A percentile compares a stretch with the other conserved stretches of the same genome.
Evolutionary conservation across 805 yeast genomes (phyloP).

Genomic region (Teunomyces aglyptinius): DNA sequence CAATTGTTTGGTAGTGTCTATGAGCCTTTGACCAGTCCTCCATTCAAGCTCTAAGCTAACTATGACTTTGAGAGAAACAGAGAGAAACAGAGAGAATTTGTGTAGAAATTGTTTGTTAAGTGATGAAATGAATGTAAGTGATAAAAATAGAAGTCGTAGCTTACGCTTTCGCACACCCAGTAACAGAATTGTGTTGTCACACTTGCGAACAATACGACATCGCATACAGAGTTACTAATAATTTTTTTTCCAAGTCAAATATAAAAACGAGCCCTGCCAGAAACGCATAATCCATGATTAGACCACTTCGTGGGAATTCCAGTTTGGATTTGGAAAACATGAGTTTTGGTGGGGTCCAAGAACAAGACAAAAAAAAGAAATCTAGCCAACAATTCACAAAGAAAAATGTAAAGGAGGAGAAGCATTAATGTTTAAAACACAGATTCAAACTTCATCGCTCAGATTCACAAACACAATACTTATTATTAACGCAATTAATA

Average conservation of each 20-base stretch:
- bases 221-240: neutral
- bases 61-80: neutral
- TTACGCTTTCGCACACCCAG: neutral
- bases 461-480: no score
- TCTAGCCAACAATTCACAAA: neutral
- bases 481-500: no score
- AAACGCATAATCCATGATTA: no score
- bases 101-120: no score
- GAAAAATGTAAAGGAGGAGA: neutral
- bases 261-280: neutral
- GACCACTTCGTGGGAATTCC: neutral
- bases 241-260: neutral
- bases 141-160: neutral
- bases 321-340: neutral
- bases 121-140: no score
- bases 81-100: neutral
- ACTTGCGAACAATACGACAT: no score
- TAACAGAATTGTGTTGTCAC: neutral
- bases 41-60: constrained; percentile 1
- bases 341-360: neutral
- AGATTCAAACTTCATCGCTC: neutral
- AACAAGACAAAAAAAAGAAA: neutral
- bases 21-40: constrained; percentile 51
- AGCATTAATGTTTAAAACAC: neutral
- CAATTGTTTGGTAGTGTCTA: constrained; percentile 54